Conservation (phyloP, 2,329 filamentous ascomycete genomes). For the Ceratocystis cubensis region DNA sequence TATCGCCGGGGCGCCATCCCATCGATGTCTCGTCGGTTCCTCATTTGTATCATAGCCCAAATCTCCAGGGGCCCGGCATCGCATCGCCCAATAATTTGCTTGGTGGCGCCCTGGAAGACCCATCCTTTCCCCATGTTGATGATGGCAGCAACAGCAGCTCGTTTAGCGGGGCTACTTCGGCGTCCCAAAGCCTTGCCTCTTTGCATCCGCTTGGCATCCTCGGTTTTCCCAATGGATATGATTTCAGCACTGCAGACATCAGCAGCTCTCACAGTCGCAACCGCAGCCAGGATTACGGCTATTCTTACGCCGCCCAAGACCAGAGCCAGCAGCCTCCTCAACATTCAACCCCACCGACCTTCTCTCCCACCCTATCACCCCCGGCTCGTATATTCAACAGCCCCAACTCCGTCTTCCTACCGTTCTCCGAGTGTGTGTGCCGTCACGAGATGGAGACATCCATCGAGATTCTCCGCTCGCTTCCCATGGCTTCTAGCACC, state of each 20-base stretch:
- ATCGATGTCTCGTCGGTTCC: neutral
- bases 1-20: neutral
- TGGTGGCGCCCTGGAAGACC: neutral
- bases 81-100: neutral
- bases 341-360: neutral
- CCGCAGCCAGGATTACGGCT: neutral
- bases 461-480: conserved; percentile 35
- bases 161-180: neutral
- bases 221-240: too few relatives aligned
- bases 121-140: neutral
- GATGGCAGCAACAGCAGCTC: neutral
- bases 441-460: conserved; percentile 39
- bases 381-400: neutral
- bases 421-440: conserved; percentile 33
- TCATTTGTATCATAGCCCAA: neutral
- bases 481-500: neutral
- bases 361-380: neutral
- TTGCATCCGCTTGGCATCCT: too few relatives aligned
- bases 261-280: neutral
- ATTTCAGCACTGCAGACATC: too few relatives aligned
- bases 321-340: neutral
- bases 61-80: neutral
- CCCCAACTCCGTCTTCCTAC: neutral
- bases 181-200: neutral
- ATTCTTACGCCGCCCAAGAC: neutral